A percentile compares a stretch with the other conserved stretches of the same genome.
Conservation (phyloP, 805 yeast species). For the Candida krabiensis region DNA sequence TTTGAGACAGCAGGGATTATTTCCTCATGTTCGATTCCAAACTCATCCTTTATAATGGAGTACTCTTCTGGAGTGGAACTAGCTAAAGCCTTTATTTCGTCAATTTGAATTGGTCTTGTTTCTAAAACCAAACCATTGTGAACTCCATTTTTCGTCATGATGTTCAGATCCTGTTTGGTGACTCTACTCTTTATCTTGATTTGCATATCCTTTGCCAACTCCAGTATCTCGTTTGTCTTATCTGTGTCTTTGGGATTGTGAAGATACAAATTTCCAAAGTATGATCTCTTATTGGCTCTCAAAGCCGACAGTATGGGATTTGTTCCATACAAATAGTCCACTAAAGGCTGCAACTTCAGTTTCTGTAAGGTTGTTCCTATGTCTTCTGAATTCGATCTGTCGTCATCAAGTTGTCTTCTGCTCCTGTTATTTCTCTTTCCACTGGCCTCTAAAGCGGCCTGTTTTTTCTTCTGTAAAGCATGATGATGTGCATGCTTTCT, state of each 20-base stretch:
- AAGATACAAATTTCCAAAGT: slow-evolving; percentile 50
- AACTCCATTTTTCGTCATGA: slow-evolving; percentile 63
- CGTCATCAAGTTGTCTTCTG: background rate
- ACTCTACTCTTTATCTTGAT: slow-evolving; percentile 33
- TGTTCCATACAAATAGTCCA: slow-evolving; percentile 76
- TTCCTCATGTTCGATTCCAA: slow-evolving; percentile 21
- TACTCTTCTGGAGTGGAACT: slow-evolving; percentile 18
- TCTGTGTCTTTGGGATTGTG: slow-evolving; percentile 35
- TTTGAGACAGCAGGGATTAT: slow-evolving; percentile 5
- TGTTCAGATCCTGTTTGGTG: slow-evolving; percentile 55
- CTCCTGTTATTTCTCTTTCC: slow-evolving; percentile 15
- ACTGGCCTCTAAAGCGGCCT: slow-evolving; percentile 21
- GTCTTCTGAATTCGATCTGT: slow-evolving; percentile 6
- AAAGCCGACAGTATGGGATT: slow-evolving; percentile 75
- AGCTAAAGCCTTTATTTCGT: slow-evolving; percentile 28
- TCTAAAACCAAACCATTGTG: slow-evolving; percentile 81
- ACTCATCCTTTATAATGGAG: slow-evolving; percentile 20
- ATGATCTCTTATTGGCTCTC: slow-evolving; percentile 50
- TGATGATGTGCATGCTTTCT: slow-evolving; percentile 67
- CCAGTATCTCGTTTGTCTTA: slow-evolving; percentile 41
- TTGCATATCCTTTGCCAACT: slow-evolving; percentile 45
- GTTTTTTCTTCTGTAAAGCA: slow-evolving; percentile 42
- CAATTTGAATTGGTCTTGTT: slow-evolving; percentile 50
- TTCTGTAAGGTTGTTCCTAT: slow-evolving; percentile 16
- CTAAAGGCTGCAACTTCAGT: slow-evolving; percentile 41